These are phyloP conservation scores for Kwoniella shivajii DNA, from an alignment of 1,284 basidiomycete species.

Conservation along the genomic window DNA sequence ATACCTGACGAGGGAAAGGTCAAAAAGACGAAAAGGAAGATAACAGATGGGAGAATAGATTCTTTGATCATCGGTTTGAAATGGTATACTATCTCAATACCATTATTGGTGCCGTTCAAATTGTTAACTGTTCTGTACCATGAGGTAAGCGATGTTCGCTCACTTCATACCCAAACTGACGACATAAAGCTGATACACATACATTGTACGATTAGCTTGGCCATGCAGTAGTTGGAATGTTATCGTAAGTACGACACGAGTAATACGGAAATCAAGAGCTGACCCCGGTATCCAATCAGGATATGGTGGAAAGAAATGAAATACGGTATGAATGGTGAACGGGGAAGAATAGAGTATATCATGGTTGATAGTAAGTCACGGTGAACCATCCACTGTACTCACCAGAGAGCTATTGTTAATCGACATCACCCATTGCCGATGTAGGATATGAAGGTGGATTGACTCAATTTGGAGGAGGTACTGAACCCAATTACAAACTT, in stretches of 20 bases:
- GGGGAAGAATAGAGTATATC: constrained; percentile 16
- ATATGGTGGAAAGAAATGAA: constrained; percentile 7
- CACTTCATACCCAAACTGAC: too few species aligned
- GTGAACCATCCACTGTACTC: not conserved
- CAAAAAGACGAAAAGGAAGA: not conserved
- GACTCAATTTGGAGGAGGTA: constrained; percentile 16
- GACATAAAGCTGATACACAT: not conserved
- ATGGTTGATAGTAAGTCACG: constrained; percentile 21
- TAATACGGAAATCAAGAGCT: not conserved
- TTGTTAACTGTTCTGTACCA: constrained; percentile 43
- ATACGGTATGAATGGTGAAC: constrained; percentile 10
- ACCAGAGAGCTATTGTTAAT: too few species aligned
- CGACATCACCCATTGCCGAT: too few species aligned
- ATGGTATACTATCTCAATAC: constrained; percentile 17
- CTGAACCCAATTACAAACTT: constrained; percentile 11
- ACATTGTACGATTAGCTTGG: constrained; percentile 18
- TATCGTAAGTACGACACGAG: constrained; percentile 20
- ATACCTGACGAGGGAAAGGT: too few species aligned
- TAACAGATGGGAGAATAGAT: too few species aligned
- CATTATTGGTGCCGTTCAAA: constrained; percentile 34
- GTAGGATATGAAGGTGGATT: constrained; percentile 25
- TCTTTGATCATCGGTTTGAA: too few species aligned
- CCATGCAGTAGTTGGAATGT: constrained; percentile 37
- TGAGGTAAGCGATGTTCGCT: constrained; percentile 23
- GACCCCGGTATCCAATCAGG: not conserved